Percentiles rank a stretch among this genome's conserved stretches.
phyloP scores from a whole-genome alignment of 2,329 filamentous ascomycete species.

The Hymenoscyphus infarciens region DNA sequence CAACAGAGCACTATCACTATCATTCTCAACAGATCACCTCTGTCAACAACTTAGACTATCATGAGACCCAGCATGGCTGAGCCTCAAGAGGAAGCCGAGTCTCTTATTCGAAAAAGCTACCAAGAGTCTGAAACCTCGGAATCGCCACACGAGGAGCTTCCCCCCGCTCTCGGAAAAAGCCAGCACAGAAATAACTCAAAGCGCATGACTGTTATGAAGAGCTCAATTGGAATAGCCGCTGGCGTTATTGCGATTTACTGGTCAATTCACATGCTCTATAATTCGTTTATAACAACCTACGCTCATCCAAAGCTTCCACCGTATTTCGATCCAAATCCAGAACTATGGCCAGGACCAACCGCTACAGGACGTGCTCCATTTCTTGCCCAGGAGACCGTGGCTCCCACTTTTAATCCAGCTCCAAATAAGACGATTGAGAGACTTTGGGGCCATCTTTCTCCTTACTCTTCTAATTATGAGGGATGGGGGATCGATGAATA shows the following conservation, averaged over 20 bases:
- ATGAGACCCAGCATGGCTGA: slow-evolving; percentile 6
- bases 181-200: slow-evolving; percentile 4
- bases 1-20: background rate
- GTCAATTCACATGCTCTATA: slow-evolving; percentile 19
- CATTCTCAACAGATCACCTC: background rate
- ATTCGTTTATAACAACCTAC: background rate
- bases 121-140: slow-evolving; percentile 1
- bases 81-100: slow-evolving; percentile 8
- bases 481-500: slow-evolving; percentile 75
- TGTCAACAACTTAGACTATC: background rate
- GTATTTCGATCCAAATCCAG: slow-evolving; percentile 59
- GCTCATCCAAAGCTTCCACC: slow-evolving; percentile 47
- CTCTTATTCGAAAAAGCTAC: slow-evolving; percentile 8
- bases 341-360: slow-evolving; percentile 62
- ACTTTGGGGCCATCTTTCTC: slow-evolving; percentile 65
- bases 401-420: slow-evolving; percentile 60
- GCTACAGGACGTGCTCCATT: slow-evolving; percentile 68
- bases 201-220: slow-evolving; percentile 7
- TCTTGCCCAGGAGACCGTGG: slow-evolving; percentile 68
- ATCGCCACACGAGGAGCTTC: background rate
- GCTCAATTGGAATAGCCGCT: slow-evolving; percentile 8
- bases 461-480: slow-evolving; percentile 62
- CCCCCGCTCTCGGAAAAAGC: background rate
- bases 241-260: slow-evolving; percentile 17
- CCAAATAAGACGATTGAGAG: slow-evolving; percentile 65